Base-by-base conservation (phyloP, 2,329 filamentous ascomycete species). In the Eutypa lata region DNA sequence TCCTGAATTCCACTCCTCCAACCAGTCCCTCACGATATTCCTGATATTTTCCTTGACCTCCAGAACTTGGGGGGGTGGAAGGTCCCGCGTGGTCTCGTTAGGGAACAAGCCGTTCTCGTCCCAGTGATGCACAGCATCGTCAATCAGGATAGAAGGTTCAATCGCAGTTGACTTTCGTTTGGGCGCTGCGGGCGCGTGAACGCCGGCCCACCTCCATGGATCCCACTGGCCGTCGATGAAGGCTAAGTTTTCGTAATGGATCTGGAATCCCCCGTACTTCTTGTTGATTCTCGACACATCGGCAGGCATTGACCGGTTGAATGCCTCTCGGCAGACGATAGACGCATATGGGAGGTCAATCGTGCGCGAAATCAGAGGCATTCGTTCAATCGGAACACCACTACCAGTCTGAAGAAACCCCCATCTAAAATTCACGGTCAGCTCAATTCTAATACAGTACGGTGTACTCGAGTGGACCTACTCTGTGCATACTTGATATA, bases 41-140 rank as follows among this genome's bases (percentile, higher is more conserved):
- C 82, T 71, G 59, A 88, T 76, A 56, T 79, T 68, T 42, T 71
- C 66, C 64, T 91, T 88, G 0, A 81, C 76, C 14, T 84, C 75
- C 3, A 72, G 74, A 6, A 91, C 78, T 2, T 83, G 71, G 1
- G 70, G 63, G 0, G 86, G 86, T 1, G 87, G 86, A 31, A 90
- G 63, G 1, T 71, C 70, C 2, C 75, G 58, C 6, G 76, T 80
- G 0, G 85, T 86, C 66, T 89, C 76, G 53, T 86, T 86, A 1
- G 74, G 68, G 48, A 86, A 82, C n/a, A 88, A 61, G 1, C 85
- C 84, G 57, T 88, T 87, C 71, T 88, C 86, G 59, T 90, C 88
- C 87, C 88, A 94, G 66, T 93, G 89, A 68, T 95, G 90, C 19
- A 92, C 88, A 0, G 83, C 89, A n/a, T 80, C 80, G 3, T 78